Percentiles rank a stretch among this genome's conserved stretches.
Evolutionary conservation across 2,329 filamentous ascomycete species (phyloP).

Genomic region (Aspergillus flavus): DNA sequence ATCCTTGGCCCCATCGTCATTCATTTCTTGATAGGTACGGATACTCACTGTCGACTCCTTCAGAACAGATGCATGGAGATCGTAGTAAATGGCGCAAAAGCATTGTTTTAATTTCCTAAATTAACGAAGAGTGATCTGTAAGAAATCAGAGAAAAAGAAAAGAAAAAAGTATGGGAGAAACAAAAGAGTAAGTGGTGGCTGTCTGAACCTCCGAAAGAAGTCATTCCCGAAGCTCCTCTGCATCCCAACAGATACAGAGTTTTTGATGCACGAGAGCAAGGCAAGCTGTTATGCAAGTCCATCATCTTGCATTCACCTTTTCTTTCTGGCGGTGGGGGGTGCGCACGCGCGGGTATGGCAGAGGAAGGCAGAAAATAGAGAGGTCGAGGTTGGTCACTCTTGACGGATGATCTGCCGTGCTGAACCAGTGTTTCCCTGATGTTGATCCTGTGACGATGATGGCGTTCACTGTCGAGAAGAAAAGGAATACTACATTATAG

Average conservation of each 20-base stretch:
- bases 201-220: slow-evolving; percentile 6
- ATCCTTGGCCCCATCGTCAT: slow-evolving; percentile 10
- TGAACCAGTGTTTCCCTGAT: slow-evolving; percentile 15
- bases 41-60: background rate
- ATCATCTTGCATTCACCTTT: slow-evolving; percentile 8
- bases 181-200: background rate
- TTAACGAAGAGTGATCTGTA: background rate
- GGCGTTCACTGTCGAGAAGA: slow-evolving; percentile 5
- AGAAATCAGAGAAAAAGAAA: background rate
- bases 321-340: slow-evolving; percentile 8
- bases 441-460: slow-evolving; percentile 17
- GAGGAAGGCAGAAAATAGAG: slow-evolving; percentile 6
- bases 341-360: slow-evolving; percentile 6
- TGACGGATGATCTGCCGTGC: slow-evolving; percentile 21
- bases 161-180: background rate
- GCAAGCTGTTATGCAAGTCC: slow-evolving; percentile 9
- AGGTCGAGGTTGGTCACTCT: slow-evolving; percentile 14
- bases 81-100: background rate
- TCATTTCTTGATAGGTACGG: background rate
- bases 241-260: background rate
- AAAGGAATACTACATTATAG: background rate
- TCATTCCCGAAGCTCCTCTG: slow-evolving; percentile 8
- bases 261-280: slow-evolving; percentile 12
- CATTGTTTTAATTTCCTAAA: background rate
- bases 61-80: background rate